Evolutionary conservation across 148 eudicot species (phyloP), one percentile per base, ranked within the genome.

Genomic region (Oxyria digyna): DNA sequence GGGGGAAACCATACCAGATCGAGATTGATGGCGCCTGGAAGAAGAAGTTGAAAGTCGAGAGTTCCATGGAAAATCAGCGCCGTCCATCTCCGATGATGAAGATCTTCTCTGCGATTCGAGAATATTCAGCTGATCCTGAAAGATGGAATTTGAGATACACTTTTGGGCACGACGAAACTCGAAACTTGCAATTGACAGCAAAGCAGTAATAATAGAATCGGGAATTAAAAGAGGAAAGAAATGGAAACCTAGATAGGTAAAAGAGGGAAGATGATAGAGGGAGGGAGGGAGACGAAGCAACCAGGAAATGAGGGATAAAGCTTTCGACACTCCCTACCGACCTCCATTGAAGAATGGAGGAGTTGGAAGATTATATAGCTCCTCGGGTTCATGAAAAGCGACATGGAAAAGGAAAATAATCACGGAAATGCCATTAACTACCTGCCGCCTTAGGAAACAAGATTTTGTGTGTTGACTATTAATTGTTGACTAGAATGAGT

Each of bases 31-130:
- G 13, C 92, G 85, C 63, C 85, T 75, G 37, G 84, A 82, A 31
- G 79, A 82, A 31, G 79, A 63, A 70, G 87, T 54, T 42, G 82
- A 79, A 13, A 84, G 52, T 23, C 87, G 80, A 64, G 78, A 73
- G 29, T 73, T 63, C 96, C 96, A 83, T 43, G 80, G 84, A 24
- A 35, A 41, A 85, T 91, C 91, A 77, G 74, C 72, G 42, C 75
- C 68, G n/a, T 68, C 77, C 79, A 74, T 73, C 42, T 31, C 68
- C 68, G 65, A 59, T 59, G n/a, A 26, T 59, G 65, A 15, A 18
- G 65, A 59, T 27, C 65, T 29, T 59, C 65, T 59, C 42, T 62
- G 42, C 26, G 45, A 55, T 20, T 42, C 48, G 24, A 42, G 73
- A 40, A 48, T 7, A 46, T 4, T 38, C 67, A 54, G 52, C 69